Evolutionary conservation across 768 basidiomycete genomes (phyloP).

Genomic region (Galerina marginata): DNA sequence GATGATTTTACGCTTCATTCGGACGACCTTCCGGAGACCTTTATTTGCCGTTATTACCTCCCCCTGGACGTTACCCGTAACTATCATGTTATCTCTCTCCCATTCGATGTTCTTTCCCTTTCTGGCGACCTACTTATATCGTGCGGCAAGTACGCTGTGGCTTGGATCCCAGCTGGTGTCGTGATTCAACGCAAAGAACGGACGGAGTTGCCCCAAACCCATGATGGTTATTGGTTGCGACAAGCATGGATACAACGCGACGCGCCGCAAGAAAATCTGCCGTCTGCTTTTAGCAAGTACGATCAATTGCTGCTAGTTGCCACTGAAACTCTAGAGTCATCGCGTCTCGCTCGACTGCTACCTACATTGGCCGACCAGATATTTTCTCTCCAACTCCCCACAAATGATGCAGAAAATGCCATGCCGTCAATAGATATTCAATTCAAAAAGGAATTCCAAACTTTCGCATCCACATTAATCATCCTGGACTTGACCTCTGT

Average conservation of each 20-base stretch:
- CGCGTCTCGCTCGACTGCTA: background rate
- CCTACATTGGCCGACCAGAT: background rate
- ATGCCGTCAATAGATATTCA: background rate
- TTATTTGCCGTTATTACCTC: constrained; percentile 34
- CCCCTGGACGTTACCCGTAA: constrained; percentile 26
- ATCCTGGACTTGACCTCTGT: constrained; percentile 20
- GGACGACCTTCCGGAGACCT: constrained; percentile 27
- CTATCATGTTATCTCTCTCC: constrained; percentile 22
- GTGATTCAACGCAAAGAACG: constrained; percentile 7
- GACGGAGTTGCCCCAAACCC: background rate
- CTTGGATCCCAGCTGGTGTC: constrained; percentile 28
- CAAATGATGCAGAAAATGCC: too few species aligned
- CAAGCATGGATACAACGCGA: constrained; percentile 15
- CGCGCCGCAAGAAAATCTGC: background rate
- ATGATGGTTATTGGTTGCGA: constrained; percentile 11
- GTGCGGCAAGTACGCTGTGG: constrained; percentile 34
- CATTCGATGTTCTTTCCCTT: constrained; percentile 31
- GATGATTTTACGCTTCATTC: constrained; percentile 25
- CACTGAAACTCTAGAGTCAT: background rate
- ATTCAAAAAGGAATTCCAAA: background rate
- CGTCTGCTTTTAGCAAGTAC: background rate
- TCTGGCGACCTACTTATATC: constrained; percentile 31
- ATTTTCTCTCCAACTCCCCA: background rate
- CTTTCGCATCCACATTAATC: background rate
- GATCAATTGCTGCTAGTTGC: constrained; percentile 8